Evolutionary conservation across 163 green algal genomes (phyloP), one percentile per base, ranked within the genome.

Genomic region (Prototheca wickerhamii): DNA sequence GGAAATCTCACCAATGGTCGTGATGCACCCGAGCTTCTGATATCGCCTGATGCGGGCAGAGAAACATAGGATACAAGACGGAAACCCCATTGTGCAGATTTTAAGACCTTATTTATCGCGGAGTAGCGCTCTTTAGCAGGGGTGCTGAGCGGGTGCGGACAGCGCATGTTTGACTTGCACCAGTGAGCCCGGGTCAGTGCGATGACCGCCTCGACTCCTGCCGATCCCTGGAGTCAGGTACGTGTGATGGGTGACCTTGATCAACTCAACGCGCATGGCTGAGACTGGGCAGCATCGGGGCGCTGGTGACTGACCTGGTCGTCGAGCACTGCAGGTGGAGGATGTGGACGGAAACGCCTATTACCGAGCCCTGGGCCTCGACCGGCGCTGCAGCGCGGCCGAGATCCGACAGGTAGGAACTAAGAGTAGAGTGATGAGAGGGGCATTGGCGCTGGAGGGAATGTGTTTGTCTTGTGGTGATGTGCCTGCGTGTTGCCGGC

Each of bases 301-400:
- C 28, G 10, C 2, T 2, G 29, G 8, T 25, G 28, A 43, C 28
- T 34, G 20, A 2, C 8, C 3, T 25, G 18, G 50, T 34, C 30
- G 17, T 35, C 44, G 28, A n/a, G 7, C 28, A 31, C 69, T 20
- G 50, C 66, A 87, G 73, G 67, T 83, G 10, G 63, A 84, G 3
- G 81, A 87, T 62, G 20, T 87, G 0, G 76, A 86, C 54, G 81
- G 81, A 26, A 71, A 50, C 8, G 70, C 52, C 0, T 53, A 73
- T 23, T 87, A 87, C 42, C 17, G 28, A 12, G 51, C 54, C 2
- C 57, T 87, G 12, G 51, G 56, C 2, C 23, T 87, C 17, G 34
- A 67, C 0, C 43, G 30, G 2, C 69, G 44, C 2, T 68, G 67
- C 4, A 77, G 7, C 8, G 4, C 23, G 10, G 57, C 46, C 4